Conservation (phyloP, 2,329 filamentous ascomycete species). For the Ophiostoma sp. region DNA sequence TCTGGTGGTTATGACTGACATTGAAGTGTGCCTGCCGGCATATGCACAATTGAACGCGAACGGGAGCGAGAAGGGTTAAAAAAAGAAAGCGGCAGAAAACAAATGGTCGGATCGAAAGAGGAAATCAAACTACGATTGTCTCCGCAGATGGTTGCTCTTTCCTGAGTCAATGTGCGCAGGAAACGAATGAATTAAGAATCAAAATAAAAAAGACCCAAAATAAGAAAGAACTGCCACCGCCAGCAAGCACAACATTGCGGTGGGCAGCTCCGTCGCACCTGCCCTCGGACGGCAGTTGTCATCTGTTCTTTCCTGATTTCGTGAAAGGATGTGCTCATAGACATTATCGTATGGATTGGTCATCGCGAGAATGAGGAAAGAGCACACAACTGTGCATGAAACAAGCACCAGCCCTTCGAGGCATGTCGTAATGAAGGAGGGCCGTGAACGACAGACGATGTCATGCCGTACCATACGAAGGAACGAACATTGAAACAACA, state of each 20-base stretch:
- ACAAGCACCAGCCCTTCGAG: neutral
- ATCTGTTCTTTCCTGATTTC: neutral
- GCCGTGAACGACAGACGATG: neutral
- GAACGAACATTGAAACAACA: neutral
- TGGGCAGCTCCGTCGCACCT: neutral
- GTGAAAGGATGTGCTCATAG: neutral
- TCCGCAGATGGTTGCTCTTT: neutral
- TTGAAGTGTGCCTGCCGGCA: neutral
- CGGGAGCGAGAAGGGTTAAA: neutral
- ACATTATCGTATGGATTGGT: neutral
- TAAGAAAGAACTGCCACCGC: neutral
- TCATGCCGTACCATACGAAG: neutral
- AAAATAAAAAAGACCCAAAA: neutral
- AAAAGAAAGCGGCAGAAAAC: neutral
- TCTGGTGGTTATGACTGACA: neutral
- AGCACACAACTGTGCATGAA: neutral
- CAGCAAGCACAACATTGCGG: neutral
- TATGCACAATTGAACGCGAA: neutral
- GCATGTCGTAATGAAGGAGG: neutral
- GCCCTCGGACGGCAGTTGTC: neutral
- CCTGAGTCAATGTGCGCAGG: neutral
- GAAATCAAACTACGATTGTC: neutral
- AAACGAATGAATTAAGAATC: neutral
- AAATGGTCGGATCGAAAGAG: neutral
- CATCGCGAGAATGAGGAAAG: constrained; percentile 7